Percentiles rank a stretch among this genome's conserved stretches.
These are phyloP conservation scores for Eutypa lata DNA, from an alignment of 2,329 filamentous ascomycete species.

Conservation along the genomic window DNA sequence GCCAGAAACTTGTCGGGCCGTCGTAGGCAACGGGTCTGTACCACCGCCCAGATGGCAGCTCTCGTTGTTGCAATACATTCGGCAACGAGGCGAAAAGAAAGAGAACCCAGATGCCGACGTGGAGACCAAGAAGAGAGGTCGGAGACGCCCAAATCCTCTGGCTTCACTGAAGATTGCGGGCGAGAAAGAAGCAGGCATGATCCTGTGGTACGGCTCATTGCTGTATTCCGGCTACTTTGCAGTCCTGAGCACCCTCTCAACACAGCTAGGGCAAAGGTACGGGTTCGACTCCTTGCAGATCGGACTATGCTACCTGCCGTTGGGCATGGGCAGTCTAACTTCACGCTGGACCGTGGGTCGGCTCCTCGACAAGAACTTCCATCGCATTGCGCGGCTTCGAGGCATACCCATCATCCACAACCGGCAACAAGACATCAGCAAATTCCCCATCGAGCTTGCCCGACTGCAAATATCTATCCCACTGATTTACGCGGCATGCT, in stretches of 20 bases:
- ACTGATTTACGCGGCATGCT: slow-evolving; percentile 50
- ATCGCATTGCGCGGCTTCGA: not conserved
- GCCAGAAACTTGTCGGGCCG: slow-evolving; percentile 4
- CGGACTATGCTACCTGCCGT: not conserved
- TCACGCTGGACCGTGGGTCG: not conserved
- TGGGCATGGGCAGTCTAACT: not conserved
- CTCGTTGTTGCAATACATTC: too few relatives aligned
- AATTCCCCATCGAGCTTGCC: slow-evolving; percentile 53
- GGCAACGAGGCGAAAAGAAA: too few relatives aligned
- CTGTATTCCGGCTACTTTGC: not conserved
- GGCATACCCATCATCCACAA: not conserved
- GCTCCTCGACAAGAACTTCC: not conserved
- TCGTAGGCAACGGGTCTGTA: slow-evolving; percentile 6
- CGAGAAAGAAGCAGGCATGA: not conserved
- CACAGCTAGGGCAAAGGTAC: not conserved
- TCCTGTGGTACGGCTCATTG: not conserved
- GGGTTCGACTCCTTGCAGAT: not conserved
- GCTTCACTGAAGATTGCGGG: not conserved
- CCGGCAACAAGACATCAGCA: slow-evolving; percentile 41
- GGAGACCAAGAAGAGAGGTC: not conserved
- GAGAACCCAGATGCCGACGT: too few relatives aligned
- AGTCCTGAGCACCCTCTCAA: not conserved
- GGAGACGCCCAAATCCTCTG: not conserved
- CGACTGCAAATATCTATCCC: slow-evolving; percentile 51
- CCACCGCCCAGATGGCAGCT: not conserved